Conservation (phyloP, 1,284 basidiomycete genomes). For the Coniferiporia sulphurascens region DNA sequence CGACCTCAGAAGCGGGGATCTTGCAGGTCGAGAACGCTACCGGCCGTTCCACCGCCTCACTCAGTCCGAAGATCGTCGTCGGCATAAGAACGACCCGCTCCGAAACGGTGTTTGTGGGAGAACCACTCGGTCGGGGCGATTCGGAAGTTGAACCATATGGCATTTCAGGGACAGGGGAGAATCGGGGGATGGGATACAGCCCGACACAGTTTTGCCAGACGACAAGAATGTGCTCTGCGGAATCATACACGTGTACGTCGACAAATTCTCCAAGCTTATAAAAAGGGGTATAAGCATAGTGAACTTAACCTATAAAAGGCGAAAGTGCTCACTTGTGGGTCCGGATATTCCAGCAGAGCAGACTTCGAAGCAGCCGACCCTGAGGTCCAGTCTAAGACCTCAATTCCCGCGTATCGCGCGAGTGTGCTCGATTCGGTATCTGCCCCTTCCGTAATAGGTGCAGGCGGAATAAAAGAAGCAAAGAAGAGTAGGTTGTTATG, state of each 20-base stretch:
- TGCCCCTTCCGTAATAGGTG: background rate
- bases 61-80: conserved; percentile 8
- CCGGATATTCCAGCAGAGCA: conserved; percentile 14
- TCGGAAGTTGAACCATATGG: background rate
- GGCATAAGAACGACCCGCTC: conserved; percentile 11
- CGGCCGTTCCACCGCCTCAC: conserved; percentile 8
- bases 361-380: background rate
- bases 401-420: conserved; percentile 10
- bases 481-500: conserved; percentile 7
- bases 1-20: background rate
- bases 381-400: conserved; percentile 8
- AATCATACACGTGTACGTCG: conserved; percentile 10
- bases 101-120: background rate
- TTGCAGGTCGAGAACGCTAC: conserved; percentile 13
- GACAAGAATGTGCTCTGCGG: conserved; percentile 6
- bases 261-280: conserved; percentile 6
- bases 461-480: conserved; percentile 2
- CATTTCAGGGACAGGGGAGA: background rate
- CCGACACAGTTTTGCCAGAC: conserved; percentile 14
- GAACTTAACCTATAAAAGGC: background rate
- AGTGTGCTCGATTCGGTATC: background rate
- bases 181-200: conserved; percentile 9
- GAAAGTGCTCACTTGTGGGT: conserved; percentile 8
- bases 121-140: background rate
- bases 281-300: background rate